Conservation (phyloP, 371 early-diverging fungal genomes). For the Phascolomyces articulosus region DNA sequence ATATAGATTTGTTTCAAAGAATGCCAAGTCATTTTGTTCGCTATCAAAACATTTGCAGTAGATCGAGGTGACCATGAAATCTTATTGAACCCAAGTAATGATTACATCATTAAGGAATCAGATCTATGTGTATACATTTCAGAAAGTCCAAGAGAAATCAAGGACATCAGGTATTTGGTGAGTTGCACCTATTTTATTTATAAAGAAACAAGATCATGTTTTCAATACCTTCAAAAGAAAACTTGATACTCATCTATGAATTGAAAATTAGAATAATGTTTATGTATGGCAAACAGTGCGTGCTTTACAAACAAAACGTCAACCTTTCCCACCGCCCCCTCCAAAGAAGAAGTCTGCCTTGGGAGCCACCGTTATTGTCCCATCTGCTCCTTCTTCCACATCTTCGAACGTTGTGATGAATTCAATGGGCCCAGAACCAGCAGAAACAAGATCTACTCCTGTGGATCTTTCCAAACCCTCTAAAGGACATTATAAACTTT, state of each 20-base stretch:
- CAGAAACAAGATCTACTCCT: not conserved
- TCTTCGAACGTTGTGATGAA: too few species aligned
- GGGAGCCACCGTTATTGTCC: too few species aligned
- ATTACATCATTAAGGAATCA: constrained; percentile 50
- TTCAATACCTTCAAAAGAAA: too few species aligned
- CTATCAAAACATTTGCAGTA: constrained; percentile 45
- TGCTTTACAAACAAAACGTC: not conserved
- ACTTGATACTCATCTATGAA: too few species aligned
- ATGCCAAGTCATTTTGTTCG: constrained; percentile 75
- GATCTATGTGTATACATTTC: constrained; percentile 71
- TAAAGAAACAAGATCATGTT: too few species aligned
- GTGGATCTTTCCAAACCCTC: not conserved
- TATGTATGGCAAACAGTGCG: constrained; percentile 15
- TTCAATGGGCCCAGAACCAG: too few species aligned
- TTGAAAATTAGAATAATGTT: constrained; percentile 16
- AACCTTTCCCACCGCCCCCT: not conserved
- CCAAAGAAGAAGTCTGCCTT: not conserved
- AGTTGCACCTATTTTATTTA: not conserved
- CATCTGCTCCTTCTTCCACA: too few species aligned
- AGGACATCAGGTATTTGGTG: constrained; percentile 48
- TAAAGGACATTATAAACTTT: constrained; percentile 14
- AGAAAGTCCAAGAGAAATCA: constrained; percentile 59
- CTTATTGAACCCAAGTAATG: constrained; percentile 68
- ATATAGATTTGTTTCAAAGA: constrained; percentile 63
- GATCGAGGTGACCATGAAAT: constrained; percentile 44